Conservation (phyloP, 768 basidiomycete species). For the Boletus tylopilopsis region DNA sequence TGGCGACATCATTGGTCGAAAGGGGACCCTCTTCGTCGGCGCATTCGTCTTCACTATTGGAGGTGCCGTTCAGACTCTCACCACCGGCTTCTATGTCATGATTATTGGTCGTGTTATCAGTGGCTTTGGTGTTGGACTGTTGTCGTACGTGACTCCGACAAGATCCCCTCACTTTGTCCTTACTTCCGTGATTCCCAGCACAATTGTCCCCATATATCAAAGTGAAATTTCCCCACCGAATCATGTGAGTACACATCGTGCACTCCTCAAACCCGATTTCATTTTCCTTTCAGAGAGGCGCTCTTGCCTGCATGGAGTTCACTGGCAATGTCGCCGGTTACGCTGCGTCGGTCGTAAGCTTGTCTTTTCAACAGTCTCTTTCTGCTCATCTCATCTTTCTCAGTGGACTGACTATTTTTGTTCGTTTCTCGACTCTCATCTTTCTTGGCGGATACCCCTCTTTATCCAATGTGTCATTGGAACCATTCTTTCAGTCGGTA, state of each 20-base stretch:
- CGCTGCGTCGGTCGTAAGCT: conserved; percentile 78
- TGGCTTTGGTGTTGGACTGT: conserved; percentile 86
- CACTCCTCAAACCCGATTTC: background rate
- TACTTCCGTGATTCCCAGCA: conserved; percentile 41
- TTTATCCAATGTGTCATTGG: conserved; percentile 89
- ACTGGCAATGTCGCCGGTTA: conserved; percentile 92
- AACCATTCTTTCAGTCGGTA: conserved; percentile 70
- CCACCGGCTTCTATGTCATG: conserved; percentile 76
- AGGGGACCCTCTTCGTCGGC: conserved; percentile 79
- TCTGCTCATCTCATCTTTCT: background rate
- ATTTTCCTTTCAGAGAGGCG: conserved; percentile 61
- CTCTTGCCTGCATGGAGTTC: conserved; percentile 93
- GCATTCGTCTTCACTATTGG: conserved; percentile 84
- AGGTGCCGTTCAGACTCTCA: conserved; percentile 82
- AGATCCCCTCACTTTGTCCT: background rate
- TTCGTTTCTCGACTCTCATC: conserved; percentile 80
- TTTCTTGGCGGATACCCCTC: conserved; percentile 90
- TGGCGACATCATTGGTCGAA: conserved; percentile 82
- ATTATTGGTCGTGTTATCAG: conserved; percentile 77
- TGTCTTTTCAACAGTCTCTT: background rate
- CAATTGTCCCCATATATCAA: conserved; percentile 94
- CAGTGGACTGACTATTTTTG: conserved; percentile 95
- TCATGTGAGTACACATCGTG: conserved; percentile 50
- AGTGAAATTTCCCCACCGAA: conserved; percentile 93
- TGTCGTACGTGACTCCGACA: conserved; percentile 56